These are phyloP conservation scores for Stagonosporopsis vannaccii DNA, from an alignment of 2,329 filamentous ascomycete genomes.

Conservation along the genomic window DNA sequence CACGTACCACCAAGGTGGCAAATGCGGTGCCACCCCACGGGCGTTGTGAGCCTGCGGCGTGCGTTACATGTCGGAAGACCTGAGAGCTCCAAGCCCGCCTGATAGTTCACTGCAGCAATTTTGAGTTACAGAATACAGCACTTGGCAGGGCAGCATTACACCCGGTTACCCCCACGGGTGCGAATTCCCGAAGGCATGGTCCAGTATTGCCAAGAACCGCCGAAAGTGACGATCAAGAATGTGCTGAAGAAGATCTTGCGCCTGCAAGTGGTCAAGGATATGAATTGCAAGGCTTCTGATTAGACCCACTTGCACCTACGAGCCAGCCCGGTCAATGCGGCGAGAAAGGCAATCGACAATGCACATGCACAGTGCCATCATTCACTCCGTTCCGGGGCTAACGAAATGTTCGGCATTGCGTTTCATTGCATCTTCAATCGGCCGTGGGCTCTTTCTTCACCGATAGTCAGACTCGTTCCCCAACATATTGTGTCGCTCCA, in stretches of 20 bases:
- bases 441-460: not conserved
- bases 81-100: not conserved
- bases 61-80: constrained; percentile 13
- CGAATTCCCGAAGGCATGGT: not conserved
- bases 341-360: not conserved
- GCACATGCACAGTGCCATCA: not conserved
- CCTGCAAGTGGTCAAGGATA: constrained; percentile 12
- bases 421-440: not conserved
- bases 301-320: constrained; percentile 1
- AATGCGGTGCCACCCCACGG: constrained; percentile 8
- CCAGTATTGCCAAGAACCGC: constrained; percentile 11
- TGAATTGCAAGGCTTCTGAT: not conserved
- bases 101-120: constrained; percentile 5
- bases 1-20: constrained; percentile 8
- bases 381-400: not conserved
- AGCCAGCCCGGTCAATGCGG: not conserved
- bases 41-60: constrained; percentile 1
- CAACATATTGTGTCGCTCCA: constrained; percentile 6
- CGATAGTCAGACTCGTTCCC: not conserved
- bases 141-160: not conserved
- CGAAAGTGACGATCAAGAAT: constrained; percentile 2
- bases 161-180: constrained; percentile 2
- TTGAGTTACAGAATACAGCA: not conserved
- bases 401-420: not conserved
- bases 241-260: constrained; percentile 4